Evolutionary conservation across 2,329 filamentous ascomycete species (phyloP), one percentile per base, ranked within the genome.

Genomic region (Trichoderma asperellum): DNA sequence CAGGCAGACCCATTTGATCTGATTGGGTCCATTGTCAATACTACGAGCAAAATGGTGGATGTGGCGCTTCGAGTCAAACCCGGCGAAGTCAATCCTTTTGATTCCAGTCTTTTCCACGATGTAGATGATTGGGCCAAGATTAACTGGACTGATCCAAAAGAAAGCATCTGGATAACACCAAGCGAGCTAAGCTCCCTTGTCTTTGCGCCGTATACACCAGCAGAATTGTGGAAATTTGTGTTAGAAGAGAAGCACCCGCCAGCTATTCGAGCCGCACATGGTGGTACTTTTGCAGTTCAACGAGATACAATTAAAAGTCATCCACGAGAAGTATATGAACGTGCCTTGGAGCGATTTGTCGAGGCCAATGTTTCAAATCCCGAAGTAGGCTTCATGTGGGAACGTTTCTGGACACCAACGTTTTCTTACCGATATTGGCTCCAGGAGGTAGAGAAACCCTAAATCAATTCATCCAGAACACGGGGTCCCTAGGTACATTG

Each of bases 371-470:
- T 24, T 24, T 56, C 32, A 14, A 70, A 70, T 21, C 68, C 68
- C 16, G 63, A 67, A 47, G 32, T 67, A 3, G 68, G 68, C 29
- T 70, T 70, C 34, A 68, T 60, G 27, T 68, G 62, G 68, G 68
- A 70, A 32, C 53, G 68, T 2, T 68, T 70, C 49, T 70, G 68
- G 68, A 47, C 68, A 14, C 55, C 63, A 21, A 32, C 24, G 5
- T 70, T 70, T 47, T 70, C 68, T 27, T 35, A 21, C 35, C 16
- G 29, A 18, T 70, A 70, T 34, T 67, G 53, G 68, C 62, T 68
- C 32, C 34, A 8, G 1, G 10, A 34, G 47, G n/a, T 58, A 1
- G 53, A 66, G 27, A 32, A 61, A 12, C 47, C 47, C 10, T 49
- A 24, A 47, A 8, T 10, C 16, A 12, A 2, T 49, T 12, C 47